Evolutionary conservation across 306 rosid genomes (phyloP), one percentile per base, ranked within the genome.

Genomic region (Alnus rubra): DNA sequence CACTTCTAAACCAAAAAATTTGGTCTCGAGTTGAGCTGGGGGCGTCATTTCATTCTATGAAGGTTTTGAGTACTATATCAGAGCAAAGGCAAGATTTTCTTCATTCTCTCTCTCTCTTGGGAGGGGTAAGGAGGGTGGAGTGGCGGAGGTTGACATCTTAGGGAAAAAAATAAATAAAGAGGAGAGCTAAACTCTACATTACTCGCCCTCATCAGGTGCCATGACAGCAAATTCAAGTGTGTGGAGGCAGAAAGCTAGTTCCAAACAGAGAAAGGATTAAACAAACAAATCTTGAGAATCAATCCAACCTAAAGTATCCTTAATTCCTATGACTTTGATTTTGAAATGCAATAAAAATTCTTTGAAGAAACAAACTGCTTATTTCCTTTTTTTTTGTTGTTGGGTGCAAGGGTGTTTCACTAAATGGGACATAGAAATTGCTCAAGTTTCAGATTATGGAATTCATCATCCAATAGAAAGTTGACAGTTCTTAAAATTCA

Each of bases 401-500:
- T 42, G 49, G 42, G 80, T 47, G 19, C 9, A 18, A 69, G 5
- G 8, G 8, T 42, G 45, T 42, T 42, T 8, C 45, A 42, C 3
- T 48, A 60, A 30, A 31, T 9, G 54, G 71, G 78, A 51, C 55
- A 42, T 1, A 54, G 28, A 54, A 69, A 67, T 73, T 79, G 37
- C 59, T 68, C 48, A 4, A 44, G 58, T 19, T 23, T 49, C 7
- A 8, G 7, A 49, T n/a, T 9, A 50, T 55, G 71, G 53, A 63
- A 6, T 69, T 84, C 44, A 71, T 56, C 45, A 15, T 31, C 19
- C 45, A 51, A 28, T 44, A 44, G 35, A 77, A 77, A 82, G 70
- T 52, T 37, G 47, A 75, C 62, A 31, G 76, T 65, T 69, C 37
- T 69, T 78, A 45, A 80, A 45, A 86, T 62, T 52, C 56, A 64